Conservation (phyloP, 2,329 filamentous ascomycete species). For the Ophiostoma sp. region DNA sequence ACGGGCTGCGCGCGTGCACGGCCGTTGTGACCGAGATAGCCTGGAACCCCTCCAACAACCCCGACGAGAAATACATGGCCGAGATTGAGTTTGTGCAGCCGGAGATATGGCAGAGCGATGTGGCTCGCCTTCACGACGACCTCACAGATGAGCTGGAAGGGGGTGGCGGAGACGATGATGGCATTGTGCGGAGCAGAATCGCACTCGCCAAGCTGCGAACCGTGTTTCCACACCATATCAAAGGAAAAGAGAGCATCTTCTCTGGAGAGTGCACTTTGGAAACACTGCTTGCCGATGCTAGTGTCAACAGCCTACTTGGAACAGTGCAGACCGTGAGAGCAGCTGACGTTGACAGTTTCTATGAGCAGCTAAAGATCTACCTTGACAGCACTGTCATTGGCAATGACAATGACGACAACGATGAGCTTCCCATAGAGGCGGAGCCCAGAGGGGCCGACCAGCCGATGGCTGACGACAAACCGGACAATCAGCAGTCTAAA, state of each 20-base stretch:
- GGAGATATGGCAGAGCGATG: background rate
- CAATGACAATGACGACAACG: background rate
- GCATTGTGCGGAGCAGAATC: background rate
- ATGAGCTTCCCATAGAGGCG: too few species aligned
- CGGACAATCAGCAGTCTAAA: too few species aligned
- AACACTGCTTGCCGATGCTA: background rate
- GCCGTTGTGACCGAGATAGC: background rate
- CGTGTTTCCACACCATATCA: background rate
- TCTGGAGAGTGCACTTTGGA: constrained; percentile 1
- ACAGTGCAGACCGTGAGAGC: background rate
- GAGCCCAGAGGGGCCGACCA: too few species aligned
- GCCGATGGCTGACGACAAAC: too few species aligned
- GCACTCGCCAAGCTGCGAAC: background rate
- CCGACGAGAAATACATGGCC: background rate
- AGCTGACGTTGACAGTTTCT: background rate
- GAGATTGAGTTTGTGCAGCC: background rate
- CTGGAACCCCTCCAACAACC: background rate
- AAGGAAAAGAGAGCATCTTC: background rate
- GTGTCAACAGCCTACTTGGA: background rate
- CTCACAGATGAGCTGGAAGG: background rate
- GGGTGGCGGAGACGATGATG: background rate
- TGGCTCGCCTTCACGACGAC: background rate
- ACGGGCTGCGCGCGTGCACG: background rate
- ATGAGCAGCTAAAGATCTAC: background rate
- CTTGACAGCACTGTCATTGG: background rate